A percentile compares a stretch with the other conserved stretches of the same genome.
These are phyloP conservation scores for Leccinum sublutescens DNA, from an alignment of 768 basidiomycete species.

Conservation along the genomic window DNA sequence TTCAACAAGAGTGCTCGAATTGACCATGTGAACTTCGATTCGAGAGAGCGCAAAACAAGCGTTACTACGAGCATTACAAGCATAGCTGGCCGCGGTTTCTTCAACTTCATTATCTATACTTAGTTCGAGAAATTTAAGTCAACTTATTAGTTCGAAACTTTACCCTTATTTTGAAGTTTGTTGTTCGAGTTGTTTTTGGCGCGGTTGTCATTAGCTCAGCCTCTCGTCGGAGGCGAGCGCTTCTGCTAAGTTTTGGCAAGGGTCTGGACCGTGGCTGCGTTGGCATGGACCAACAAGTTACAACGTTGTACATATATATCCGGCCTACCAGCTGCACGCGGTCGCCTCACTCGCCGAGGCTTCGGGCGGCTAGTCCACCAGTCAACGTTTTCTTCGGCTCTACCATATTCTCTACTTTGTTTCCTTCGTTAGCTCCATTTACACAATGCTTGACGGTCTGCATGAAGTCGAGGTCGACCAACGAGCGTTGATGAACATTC, in stretches of 20 bases:
- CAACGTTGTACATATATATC: not conserved
- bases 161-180: too few species aligned
- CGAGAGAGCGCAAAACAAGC: too few species aligned
- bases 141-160: too few species aligned
- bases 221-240: not conserved
- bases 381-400: not conserved
- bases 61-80: too few species aligned
- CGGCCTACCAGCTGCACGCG: not conserved
- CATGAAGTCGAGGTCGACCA: conserved; percentile 21
- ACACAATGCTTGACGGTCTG: not conserved
- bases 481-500: conserved; percentile 14
- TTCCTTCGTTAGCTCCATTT: not conserved
- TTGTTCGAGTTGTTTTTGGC: not conserved
- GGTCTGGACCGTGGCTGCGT: not conserved
- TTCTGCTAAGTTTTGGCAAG: not conserved
- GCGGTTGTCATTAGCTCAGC: too few species aligned
- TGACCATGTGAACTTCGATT: too few species aligned
- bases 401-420: not conserved
- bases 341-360: not conserved
- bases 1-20: too few species aligned
- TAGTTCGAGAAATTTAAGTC: too few species aligned
- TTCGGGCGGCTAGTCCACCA: not conserved
- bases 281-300: conserved; percentile 3
- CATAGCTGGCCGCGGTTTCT: too few species aligned
- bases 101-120: too few species aligned